Evolutionary conservation across 106 monocot species (phyloP).

Genomic region (Alisma plantagoaquatica): DNA sequence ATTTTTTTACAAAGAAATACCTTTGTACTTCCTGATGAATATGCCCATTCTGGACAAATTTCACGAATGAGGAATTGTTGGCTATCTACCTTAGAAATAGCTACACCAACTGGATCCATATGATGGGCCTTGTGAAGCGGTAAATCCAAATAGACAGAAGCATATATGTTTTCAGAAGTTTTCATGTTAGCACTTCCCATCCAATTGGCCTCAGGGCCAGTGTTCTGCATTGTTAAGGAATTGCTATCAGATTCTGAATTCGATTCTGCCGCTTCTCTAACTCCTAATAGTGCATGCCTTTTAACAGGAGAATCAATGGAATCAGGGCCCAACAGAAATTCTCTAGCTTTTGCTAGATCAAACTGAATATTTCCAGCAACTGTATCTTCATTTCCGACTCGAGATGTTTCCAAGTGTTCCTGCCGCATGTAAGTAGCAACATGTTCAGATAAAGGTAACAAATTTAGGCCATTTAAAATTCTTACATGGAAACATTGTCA

Average conservation of each 20-base stretch:
- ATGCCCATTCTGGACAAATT: constrained; percentile 84
- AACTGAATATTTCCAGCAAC: constrained; percentile 21
- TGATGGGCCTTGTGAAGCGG: constrained; percentile 38
- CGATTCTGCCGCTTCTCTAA: background rate
- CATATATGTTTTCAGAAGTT: constrained; percentile 11
- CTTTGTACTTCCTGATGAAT: constrained; percentile 51
- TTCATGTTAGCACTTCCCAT: constrained; percentile 7
- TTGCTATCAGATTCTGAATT: background rate
- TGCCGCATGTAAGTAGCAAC: too few relatives aligned
- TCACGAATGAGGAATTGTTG: constrained; percentile 49
- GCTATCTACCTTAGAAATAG: constrained; percentile 28
- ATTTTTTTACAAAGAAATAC: too few relatives aligned
- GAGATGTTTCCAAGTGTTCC: too few relatives aligned
- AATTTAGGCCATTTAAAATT: too few relatives aligned
- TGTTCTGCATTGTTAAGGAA: constrained; percentile 2
- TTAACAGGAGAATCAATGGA: constrained; percentile 29
- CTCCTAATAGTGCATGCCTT: background rate
- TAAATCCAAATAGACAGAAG: constrained; percentile 14
- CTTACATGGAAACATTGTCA: too few relatives aligned
- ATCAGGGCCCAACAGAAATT: constrained; percentile 38
- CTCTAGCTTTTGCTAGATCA: constrained; percentile 33
- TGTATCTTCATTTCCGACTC: too few relatives aligned
- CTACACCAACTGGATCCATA: constrained; percentile 15
- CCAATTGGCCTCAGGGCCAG: constrained; percentile 27
- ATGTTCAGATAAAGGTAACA: too few relatives aligned